These are phyloP conservation scores for Xylaria polymorpha DNA, from an alignment of 2,329 filamentous ascomycete species.

Conservation along the genomic window DNA sequence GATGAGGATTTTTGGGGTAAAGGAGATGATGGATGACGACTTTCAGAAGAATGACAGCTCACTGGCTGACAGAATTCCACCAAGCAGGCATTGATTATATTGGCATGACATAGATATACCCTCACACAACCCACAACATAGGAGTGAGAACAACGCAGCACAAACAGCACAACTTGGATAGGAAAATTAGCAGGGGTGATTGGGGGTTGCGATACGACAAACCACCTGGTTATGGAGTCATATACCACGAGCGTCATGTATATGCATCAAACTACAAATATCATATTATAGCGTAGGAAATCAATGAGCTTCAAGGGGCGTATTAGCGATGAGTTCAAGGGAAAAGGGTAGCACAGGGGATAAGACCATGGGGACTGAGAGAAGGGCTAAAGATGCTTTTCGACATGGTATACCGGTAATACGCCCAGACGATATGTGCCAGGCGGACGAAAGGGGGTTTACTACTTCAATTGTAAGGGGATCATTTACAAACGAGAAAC, in stretches of 20 bases:
- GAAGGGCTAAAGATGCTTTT: background rate
- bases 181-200: conserved; percentile 11
- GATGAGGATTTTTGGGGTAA: conserved; percentile 4
- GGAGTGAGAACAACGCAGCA: background rate
- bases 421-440: background rate
- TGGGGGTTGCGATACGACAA: background rate
- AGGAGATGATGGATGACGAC: conserved; percentile 12
- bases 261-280: conserved; percentile 13
- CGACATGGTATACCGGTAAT: background rate
- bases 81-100: conserved; percentile 24
- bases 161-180: conserved; percentile 9
- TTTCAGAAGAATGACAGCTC: conserved; percentile 9
- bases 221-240: conserved; percentile 5
- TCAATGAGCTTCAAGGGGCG: background rate
- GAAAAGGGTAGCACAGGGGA: background rate
- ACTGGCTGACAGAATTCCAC: conserved; percentile 1
- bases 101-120: conserved; percentile 30
- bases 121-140: conserved; percentile 16
- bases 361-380: background rate
- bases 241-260: conserved; percentile 4
- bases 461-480: background rate
- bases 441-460: background rate
- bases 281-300: conserved; percentile 6
- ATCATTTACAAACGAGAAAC: background rate
- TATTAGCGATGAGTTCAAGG: conserved; percentile 4